Percentiles rank a stretch among this genome's conserved stretches.
phyloP scores from a whole-genome alignment of 2,329 filamentous ascomycete species.

The Escovopsis sp. region DNA sequence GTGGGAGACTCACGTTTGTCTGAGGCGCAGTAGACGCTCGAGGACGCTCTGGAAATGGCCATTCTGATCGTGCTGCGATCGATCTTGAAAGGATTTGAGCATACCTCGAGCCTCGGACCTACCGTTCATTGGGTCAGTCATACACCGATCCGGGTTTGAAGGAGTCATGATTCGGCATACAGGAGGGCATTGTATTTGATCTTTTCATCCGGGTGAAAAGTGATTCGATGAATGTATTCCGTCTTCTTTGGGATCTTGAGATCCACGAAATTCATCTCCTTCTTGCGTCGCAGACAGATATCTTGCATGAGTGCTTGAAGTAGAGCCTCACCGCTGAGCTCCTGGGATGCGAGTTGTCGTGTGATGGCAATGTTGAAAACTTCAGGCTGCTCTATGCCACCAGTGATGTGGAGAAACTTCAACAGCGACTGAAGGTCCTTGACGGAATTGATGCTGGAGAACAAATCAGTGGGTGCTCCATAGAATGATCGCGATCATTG shows the following conservation, averaged over 20 bases:
- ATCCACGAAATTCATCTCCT: constrained; percentile 81
- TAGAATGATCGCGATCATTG: neutral
- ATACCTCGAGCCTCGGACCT: constrained; percentile 61
- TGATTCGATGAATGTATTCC: constrained; percentile 62
- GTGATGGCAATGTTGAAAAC: constrained; percentile 54
- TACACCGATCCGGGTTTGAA: too few species aligned
- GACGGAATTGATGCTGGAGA: constrained; percentile 54
- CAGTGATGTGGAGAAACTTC: constrained; percentile 60
- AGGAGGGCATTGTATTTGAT: constrained; percentile 63
- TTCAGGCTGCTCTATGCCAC: constrained; percentile 57
- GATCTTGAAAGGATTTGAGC: constrained; percentile 42
- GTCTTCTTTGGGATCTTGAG: constrained; percentile 62
- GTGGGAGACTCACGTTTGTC: constrained; percentile 45
- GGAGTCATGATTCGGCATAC: constrained; percentile 24
- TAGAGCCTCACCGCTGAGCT: constrained; percentile 43
- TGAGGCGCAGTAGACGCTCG: constrained; percentile 66
- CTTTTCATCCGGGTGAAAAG: constrained; percentile 58
- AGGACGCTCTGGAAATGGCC: constrained; percentile 60
- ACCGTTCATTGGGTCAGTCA: too few species aligned
- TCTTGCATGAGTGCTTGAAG: constrained; percentile 68
- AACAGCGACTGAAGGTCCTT: constrained; percentile 70
- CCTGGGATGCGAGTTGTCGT: constrained; percentile 47
- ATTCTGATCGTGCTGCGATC: constrained; percentile 25
- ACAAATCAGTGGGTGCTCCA: neutral
- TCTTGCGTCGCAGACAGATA: constrained; percentile 66